A percentile compares a stretch with the other conserved stretches of the same genome.
Conservation (phyloP, 176 grass and related monocot genomes). For the Lolium perenne region DNA sequence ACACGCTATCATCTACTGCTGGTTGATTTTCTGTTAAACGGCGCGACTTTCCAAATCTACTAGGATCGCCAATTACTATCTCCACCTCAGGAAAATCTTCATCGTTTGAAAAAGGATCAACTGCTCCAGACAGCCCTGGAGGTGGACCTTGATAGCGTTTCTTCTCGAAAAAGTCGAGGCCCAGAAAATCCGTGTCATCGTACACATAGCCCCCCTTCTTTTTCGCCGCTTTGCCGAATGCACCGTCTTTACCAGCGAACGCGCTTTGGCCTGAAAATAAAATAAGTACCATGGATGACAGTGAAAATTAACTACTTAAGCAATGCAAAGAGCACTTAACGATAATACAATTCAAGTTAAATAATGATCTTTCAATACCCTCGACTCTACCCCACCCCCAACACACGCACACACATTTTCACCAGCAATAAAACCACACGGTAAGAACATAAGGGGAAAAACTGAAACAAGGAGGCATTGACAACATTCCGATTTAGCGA, state of each 20-base stretch:
- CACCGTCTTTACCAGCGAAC: slow-evolving; percentile 39
- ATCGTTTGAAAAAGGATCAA: slow-evolving; percentile 44
- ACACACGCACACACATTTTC: background rate
- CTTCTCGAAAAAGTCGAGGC: slow-evolving; percentile 62
- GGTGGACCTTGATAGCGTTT: slow-evolving; percentile 54
- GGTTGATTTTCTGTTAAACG: slow-evolving; percentile 45
- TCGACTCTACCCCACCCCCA: no score
- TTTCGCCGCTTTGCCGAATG: slow-evolving; percentile 32
- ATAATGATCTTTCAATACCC: no score
- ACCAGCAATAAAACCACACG: background rate
- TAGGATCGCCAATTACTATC: slow-evolving; percentile 57
- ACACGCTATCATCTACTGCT: background rate
- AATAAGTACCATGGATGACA: background rate
- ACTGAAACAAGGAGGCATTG: background rate
- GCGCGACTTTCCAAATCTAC: slow-evolving; percentile 45
- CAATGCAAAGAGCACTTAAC: background rate
- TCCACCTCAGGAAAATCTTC: slow-evolving; percentile 57
- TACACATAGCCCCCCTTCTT: slow-evolving; percentile 47
- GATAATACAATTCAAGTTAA: background rate
- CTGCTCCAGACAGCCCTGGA: slow-evolving; percentile 42
- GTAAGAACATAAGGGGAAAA: background rate
- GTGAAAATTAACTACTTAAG: background rate
- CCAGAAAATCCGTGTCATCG: slow-evolving; percentile 54
- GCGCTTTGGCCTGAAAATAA: slow-evolving; percentile 41
- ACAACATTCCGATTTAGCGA: background rate